Conservation (phyloP, 2,329 filamentous ascomycete species). For the Dactylellina leptospora region DNA sequence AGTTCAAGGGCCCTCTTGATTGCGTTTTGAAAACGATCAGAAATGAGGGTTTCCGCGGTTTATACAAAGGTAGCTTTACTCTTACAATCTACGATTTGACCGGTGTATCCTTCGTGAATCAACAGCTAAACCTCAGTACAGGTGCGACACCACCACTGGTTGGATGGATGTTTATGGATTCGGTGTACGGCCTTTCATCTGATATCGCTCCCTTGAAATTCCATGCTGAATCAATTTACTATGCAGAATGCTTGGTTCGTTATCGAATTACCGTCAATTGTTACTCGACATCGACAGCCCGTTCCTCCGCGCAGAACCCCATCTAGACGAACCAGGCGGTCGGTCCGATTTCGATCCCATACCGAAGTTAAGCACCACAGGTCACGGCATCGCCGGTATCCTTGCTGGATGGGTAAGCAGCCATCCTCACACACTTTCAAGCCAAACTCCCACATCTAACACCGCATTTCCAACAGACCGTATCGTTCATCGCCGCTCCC, state of each 20-base stretch:
- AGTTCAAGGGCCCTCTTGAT: conserved; percentile 85
- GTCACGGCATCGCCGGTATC: conserved; percentile 87
- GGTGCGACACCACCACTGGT: conserved; percentile 86
- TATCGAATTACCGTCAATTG: conserved; percentile 87
- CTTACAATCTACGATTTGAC: not conserved
- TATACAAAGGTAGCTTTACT: conserved; percentile 77
- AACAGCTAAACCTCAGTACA: not conserved
- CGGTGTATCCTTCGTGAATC: too few relatives aligned
- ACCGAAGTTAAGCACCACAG: conserved; percentile 72
- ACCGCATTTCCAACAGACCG: conserved; percentile 66
- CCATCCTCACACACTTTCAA: not conserved
- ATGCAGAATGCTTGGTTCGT: conserved; percentile 80
- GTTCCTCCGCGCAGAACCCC: conserved; percentile 58
- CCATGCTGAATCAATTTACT: too few relatives aligned
- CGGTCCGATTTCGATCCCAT: conserved; percentile 60
- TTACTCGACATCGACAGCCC: conserved; percentile 69
- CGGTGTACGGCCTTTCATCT: conserved; percentile 62
- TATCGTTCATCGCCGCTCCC: conserved; percentile 90
- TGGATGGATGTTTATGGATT: conserved; percentile 99
- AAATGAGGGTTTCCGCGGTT: conserved; percentile 81
- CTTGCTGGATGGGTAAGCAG: conserved; percentile 73
- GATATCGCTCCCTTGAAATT: too few relatives aligned
- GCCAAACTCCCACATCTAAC: not conserved
- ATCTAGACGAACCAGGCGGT: conserved; percentile 55
- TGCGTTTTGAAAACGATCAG: conserved; percentile 84